phyloP scores from a whole-genome alignment of 768 basidiomycete genomes.

The Serendipita sp. region DNA sequence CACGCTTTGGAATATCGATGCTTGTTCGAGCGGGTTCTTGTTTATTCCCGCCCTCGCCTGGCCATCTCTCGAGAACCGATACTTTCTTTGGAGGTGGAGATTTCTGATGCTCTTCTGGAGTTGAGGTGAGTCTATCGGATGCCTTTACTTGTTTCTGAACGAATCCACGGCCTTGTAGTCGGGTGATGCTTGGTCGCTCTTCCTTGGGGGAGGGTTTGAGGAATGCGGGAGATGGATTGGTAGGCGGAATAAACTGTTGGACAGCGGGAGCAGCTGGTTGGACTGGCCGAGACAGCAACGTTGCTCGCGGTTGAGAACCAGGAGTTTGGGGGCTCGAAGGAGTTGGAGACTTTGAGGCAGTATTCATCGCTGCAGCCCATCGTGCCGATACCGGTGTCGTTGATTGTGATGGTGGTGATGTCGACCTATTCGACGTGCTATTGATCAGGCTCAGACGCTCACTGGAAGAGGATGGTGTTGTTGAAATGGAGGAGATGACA shows the following conservation, averaged over 20 bases:
- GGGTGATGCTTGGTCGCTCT: conserved; percentile 63
- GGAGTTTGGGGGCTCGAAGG: conserved; percentile 13
- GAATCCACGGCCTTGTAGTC: conserved; percentile 71
- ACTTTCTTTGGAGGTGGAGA: conserved; percentile 22
- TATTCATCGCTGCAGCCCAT: conserved; percentile 11
- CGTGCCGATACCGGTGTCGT: background rate
- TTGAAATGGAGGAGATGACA: background rate
- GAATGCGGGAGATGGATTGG: conserved; percentile 39
- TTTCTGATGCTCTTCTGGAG: conserved; percentile 11
- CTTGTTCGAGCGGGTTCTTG: background rate
- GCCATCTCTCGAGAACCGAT: conserved; percentile 58
- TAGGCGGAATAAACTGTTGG: conserved; percentile 28
- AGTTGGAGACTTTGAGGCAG: conserved; percentile 21
- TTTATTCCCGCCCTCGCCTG: background rate
- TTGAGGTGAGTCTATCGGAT: conserved; percentile 28
- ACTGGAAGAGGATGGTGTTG: background rate
- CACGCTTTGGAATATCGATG: background rate
- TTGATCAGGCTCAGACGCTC: background rate
- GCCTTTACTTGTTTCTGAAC: conserved; percentile 69
- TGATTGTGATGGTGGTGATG: background rate
- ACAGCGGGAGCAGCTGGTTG: conserved; percentile 25
- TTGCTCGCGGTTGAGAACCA: background rate
- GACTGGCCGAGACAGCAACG: background rate
- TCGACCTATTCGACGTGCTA: background rate
- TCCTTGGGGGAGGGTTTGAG: conserved; percentile 47